Base-by-base conservation (phyloP, 2,329 filamentous ascomycete genomes). In the Fusarium lyarnte region DNA sequence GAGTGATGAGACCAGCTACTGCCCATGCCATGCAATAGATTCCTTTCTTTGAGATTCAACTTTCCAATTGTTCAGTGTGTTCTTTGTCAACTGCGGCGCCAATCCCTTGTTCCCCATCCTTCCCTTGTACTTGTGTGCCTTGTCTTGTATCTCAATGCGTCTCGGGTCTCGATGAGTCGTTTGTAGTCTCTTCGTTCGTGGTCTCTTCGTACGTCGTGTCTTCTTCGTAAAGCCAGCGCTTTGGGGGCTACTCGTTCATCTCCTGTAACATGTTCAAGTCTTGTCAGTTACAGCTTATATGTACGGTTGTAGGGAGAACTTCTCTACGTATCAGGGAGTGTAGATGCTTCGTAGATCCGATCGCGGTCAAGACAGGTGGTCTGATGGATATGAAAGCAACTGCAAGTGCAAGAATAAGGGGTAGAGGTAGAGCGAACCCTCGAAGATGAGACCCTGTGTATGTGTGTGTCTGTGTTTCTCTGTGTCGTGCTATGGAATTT, bases 11-110 rank as follows among this genome's bases (percentile, higher is more conserved):
- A n/a, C 31, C 35, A 46, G 31, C 23, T 38, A 7, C 14, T 25
- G n/a, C 33, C 19, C n/a, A 9, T 29, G 27, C 27, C 27, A 29
- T 29, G 27, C 35, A 9, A 12, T 45, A 31, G n/a, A 27, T 21
- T 31, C 25, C 11, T 39, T 25, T 38, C 54, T 67, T 69, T 57
- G 38, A 63, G 6, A 4, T 11, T 17, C n/a, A 25, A 31, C 39
- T 65, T 19, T 42, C 21, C 25, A 46, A 14, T 23, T 19, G 35
- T 27, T 21, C 25, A 25, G 9, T 31, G 16, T 4, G 17, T 46
- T 42, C 49, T 69, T 64, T 69, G 25, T 64, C 9, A 29, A 38
- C 9, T 35, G 17, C 12, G 5, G 8, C 2, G 8, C 9, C 6
- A 31, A 19, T 11, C 2, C 25, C 49, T 23, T 16, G 1, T 9